Conservation (phyloP, 345 rosid species). For the Erysimum cheiranthoides region DNA sequence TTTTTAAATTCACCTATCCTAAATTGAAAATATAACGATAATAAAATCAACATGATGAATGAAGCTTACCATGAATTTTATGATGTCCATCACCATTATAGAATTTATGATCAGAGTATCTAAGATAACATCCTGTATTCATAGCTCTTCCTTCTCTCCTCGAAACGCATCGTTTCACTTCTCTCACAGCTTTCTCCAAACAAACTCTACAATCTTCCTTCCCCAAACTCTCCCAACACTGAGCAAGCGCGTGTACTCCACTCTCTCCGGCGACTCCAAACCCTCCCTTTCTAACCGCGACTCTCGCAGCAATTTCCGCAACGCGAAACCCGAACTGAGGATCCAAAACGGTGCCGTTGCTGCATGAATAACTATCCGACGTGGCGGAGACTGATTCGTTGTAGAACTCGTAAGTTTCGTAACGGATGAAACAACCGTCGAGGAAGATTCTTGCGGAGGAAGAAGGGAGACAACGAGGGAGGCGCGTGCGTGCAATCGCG, state of each 20-base stretch:
- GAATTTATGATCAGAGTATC: constrained; percentile 49
- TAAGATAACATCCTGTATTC: constrained; percentile 55
- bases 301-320: constrained; percentile 24
- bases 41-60: background rate
- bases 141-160: constrained; percentile 51
- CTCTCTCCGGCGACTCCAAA: constrained; percentile 40
- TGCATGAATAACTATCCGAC: constrained; percentile 27
- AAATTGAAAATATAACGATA: background rate
- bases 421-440: constrained; percentile 60
- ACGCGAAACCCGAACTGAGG: constrained; percentile 14
- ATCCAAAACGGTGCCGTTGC: constrained; percentile 39
- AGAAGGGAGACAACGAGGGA: constrained; percentile 53
- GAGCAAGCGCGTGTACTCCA: constrained; percentile 52
- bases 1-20: background rate
- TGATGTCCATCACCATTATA: constrained; percentile 32
- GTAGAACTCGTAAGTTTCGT: constrained; percentile 53
- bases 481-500: constrained; percentile 38
- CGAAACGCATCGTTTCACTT: constrained; percentile 53
- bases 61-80: constrained; percentile 12
- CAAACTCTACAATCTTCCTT: constrained; percentile 44
- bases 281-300: constrained; percentile 34
- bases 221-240: constrained; percentile 56
- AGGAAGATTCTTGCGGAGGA: constrained; percentile 56
- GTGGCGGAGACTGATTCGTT: constrained; percentile 39
- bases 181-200: constrained; percentile 43